Evolutionary conservation across 2,329 filamentous ascomycete species (phyloP).

Genomic region (Alternaria dauci): DNA sequence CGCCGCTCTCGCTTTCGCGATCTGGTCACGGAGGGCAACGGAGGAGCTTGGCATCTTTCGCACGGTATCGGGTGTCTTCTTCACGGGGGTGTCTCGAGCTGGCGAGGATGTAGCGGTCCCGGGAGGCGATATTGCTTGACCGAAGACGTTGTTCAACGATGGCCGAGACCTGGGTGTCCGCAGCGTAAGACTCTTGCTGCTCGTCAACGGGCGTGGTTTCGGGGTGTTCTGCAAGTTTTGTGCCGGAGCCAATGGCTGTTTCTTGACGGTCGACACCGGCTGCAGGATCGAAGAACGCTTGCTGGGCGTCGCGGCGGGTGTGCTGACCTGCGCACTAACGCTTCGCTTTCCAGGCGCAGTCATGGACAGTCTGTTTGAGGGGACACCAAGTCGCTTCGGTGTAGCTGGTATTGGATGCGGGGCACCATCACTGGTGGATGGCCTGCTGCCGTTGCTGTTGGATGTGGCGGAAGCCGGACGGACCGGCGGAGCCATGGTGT

Average conservation of each 20-base stretch:
- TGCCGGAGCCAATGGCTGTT: constrained; percentile 36
- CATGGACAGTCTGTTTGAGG: constrained; percentile 40
- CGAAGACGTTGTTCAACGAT: constrained; percentile 46
- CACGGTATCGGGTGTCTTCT: constrained; percentile 44
- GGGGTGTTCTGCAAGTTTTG: constrained; percentile 40
- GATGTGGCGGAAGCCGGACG: constrained; percentile 69
- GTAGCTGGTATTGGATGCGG: constrained; percentile 42
- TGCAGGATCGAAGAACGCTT: constrained; percentile 44
- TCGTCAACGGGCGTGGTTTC: constrained; percentile 42
- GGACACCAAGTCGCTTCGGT: constrained; percentile 32
- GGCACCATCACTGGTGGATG: constrained; percentile 56
- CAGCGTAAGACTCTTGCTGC: constrained; percentile 49
- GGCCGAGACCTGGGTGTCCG: constrained; percentile 46
- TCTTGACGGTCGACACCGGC: constrained; percentile 42
- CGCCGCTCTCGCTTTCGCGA: constrained; percentile 89
- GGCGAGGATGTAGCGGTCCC: constrained; percentile 33
- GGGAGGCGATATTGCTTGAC: constrained; percentile 44
- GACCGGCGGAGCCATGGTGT: constrained; percentile 68
- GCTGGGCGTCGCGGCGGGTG: constrained; percentile 41
- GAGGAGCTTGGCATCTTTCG: constrained; percentile 73
- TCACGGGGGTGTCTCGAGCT: constrained; percentile 25
- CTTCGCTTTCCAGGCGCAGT: constrained; percentile 49
- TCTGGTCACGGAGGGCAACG: constrained; percentile 82
- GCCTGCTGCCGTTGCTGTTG: constrained; percentile 61
- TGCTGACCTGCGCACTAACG: constrained; percentile 41